Conservation (phyloP, 2,329 filamentous ascomycete genomes). For the Magnaporthales sp. region DNA sequence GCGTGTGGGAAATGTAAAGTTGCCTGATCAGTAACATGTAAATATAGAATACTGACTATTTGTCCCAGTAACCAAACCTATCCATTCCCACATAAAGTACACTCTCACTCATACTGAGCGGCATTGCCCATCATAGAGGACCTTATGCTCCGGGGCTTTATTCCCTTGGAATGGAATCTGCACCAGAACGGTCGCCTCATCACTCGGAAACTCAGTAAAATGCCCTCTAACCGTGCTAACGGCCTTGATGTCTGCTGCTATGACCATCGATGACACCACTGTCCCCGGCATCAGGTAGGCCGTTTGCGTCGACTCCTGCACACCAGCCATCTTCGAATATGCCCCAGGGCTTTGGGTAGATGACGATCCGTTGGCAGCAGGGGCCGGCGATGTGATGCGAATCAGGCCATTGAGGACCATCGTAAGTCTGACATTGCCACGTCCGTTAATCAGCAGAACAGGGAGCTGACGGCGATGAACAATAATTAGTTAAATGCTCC, state of each 20-base stretch:
- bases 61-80: background rate
- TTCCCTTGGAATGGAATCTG: constrained; percentile 20
- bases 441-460: background rate
- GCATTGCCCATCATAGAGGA: constrained; percentile 22
- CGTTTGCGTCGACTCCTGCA: constrained; percentile 8
- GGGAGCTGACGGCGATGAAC: background rate
- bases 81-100: background rate
- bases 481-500: too few species aligned
- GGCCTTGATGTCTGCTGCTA: constrained; percentile 20
- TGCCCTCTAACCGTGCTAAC: constrained; percentile 20
- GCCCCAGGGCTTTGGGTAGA: constrained; percentile 7
- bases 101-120: background rate
- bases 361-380: background rate
- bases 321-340: background rate
- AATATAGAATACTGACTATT: too few species aligned
- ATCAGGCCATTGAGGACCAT: constrained; percentile 24
- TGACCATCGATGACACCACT: constrained; percentile 19
- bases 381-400: constrained; percentile 20
- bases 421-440: constrained; percentile 14
- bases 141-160: constrained; percentile 16
- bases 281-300: constrained; percentile 23
- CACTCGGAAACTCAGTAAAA: constrained; percentile 24
- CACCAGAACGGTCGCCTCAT: constrained; percentile 22
- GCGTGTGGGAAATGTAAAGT: too few species aligned
- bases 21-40: too few species aligned